Evolutionary conservation across 1,139 yeast species (phyloP).

Genomic region (Suhomyces wounanorum): DNA sequence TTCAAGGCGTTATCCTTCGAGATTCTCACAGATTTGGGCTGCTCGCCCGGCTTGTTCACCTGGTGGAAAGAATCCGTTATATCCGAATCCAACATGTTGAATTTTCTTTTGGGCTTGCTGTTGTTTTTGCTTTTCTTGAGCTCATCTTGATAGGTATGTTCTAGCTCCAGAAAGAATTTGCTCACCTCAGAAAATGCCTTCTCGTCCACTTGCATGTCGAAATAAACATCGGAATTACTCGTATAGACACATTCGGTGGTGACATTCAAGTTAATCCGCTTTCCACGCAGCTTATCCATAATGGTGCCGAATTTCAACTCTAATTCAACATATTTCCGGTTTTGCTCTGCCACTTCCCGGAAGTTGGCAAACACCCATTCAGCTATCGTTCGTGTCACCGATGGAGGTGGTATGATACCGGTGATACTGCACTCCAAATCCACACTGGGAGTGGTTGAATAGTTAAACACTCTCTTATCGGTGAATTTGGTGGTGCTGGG

Average conservation of each 20-base stretch:
- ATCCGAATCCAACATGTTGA: conserved; percentile 43
- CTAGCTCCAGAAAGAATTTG: conserved; percentile 57
- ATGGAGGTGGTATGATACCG: conserved; percentile 79
- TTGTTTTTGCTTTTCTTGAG: conserved; percentile 23
- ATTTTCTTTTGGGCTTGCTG: conserved; percentile 39
- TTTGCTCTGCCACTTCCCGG: conserved; percentile 58
- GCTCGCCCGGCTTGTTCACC: conserved; percentile 44
- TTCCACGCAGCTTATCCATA: conserved; percentile 64
- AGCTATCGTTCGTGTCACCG: conserved; percentile 76
- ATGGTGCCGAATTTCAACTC: conserved; percentile 83
- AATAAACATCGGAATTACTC: conserved; percentile 57
- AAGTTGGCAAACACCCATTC: conserved; percentile 89
- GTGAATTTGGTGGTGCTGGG: conserved; percentile 10
- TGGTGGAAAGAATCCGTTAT: conserved; percentile 45
- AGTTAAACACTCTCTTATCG: conserved; percentile 39
- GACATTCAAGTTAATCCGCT: conserved; percentile 68
- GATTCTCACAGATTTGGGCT: conserved; percentile 63
- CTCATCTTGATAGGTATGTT: conserved; percentile 48
- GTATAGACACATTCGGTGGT: conserved; percentile 73
- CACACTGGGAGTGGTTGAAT: conserved; percentile 36
- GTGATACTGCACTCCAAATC: conserved; percentile 63
- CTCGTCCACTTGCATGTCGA: conserved; percentile 72
- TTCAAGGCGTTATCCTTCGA: conserved; percentile 59
- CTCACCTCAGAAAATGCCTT: conserved; percentile 64
- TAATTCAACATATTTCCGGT: conserved; percentile 67